Base-by-base conservation (phyloP, 495 filamentous ascomycete species). In the Neurospora sp. region DNA sequence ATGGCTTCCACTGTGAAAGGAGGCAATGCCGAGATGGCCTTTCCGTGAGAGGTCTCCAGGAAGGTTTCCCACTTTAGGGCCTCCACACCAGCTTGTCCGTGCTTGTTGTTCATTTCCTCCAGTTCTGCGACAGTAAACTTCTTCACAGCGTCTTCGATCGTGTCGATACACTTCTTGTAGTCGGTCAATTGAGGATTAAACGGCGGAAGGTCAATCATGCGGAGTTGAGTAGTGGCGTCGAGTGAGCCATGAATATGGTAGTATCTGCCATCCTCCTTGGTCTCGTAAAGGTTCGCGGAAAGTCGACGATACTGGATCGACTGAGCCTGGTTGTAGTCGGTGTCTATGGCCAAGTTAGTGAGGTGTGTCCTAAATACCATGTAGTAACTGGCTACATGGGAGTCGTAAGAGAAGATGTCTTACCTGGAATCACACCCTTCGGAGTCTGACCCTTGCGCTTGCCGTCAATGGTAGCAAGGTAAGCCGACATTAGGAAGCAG, bases 161-260 rank as follows among this genome's bases (percentile, higher is more conserved):
- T 85, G 71, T 89, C 83, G 76, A 93, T 89, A 74, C 89, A 87
- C 18, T 90, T 84, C 70, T 85, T 85, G 72, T 93, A 92, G 73
- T 89, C 88, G 3, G 87, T 91, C 77, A 93, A 74, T 70, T 88
- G 86, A 12, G 91, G 88, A 10, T 86, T 83, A 48, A 89, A 83
- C 1, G 89, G 83, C 20, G 90, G 87, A 38, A 94, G 83, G 1
- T 90, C 91, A 70, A 93, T 88, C 91, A 93, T 93, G 69, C 88
- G 83, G 70, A 93, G 82, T 3, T 90, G 91, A 8, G 85, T 88
- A 12, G 84, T 87, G 20, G 92, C 91, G 73, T 93, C 90, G 20
- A 94, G 79, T 1, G 91, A 93, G 39, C 92, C 91, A 79, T 94
- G 92, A 71, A 93, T 91, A 77, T 94, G 92, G 78, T 90, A 94